These are phyloP conservation scores for Pythium chondricola DNA, from an alignment of 352 stramenopile genomes.

Conservation along the genomic window DNA sequence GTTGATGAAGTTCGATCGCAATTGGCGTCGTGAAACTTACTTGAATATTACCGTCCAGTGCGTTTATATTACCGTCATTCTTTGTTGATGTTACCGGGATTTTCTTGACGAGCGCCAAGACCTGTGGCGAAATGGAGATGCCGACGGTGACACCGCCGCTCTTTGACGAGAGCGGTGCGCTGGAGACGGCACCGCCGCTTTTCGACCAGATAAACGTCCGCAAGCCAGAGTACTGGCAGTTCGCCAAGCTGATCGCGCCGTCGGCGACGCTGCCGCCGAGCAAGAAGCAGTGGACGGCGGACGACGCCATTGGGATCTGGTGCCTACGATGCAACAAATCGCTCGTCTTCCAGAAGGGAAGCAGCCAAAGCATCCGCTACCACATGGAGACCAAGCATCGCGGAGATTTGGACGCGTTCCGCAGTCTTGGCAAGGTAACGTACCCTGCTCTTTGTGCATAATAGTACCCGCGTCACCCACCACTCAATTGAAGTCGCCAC, in stretches of 20 bases:
- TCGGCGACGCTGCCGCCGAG: conserved; percentile 16
- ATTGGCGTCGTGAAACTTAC: too few species aligned
- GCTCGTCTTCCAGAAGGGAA: conserved; percentile 39
- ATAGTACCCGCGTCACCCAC: too few species aligned
- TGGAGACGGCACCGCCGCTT: conserved; percentile 23
- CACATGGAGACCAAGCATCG: conserved; percentile 57
- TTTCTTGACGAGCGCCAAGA: too few species aligned
- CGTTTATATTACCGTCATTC: conserved; percentile 1
- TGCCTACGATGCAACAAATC: conserved; percentile 29
- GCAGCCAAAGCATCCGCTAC: conserved; percentile 49
- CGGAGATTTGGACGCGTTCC: conserved; percentile 24
- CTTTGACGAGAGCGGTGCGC: neutral
- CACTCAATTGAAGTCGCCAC: too few species aligned
- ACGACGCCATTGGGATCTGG: conserved; percentile 45
- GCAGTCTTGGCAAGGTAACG: conserved; percentile 13
- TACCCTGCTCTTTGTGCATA: neutral
- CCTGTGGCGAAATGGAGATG: conserved; percentile 13
- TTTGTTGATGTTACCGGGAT: too few species aligned
- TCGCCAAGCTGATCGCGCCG: conserved; percentile 32
- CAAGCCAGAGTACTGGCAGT: conserved; percentile 54
- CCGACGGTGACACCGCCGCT: neutral
- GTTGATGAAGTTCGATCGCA: too few species aligned
- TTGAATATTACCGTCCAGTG: too few species aligned
- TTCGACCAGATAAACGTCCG: conserved; percentile 40
- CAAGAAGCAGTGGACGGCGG: conserved; percentile 39